Percentiles rank a stretch among this genome's conserved stretches.
These are phyloP conservation scores for Cladosporium sp. DNA, from an alignment of 2,329 filamentous ascomycete genomes.

Conservation along the genomic window DNA sequence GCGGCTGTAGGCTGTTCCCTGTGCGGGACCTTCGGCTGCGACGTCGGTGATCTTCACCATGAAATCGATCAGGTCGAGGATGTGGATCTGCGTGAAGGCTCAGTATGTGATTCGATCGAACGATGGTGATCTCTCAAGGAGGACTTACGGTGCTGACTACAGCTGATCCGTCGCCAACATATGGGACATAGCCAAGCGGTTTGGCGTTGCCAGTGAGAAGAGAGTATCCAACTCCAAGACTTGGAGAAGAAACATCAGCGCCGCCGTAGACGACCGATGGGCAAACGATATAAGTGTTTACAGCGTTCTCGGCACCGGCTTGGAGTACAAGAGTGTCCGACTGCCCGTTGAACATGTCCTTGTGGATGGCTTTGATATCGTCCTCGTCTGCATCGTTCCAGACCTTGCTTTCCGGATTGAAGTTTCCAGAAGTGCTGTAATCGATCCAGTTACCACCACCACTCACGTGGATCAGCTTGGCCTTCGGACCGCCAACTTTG, in stretches of 20 bases:
- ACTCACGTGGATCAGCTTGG: constrained; percentile 12
- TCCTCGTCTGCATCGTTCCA: constrained; percentile 19
- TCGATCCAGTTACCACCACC: constrained; percentile 16
- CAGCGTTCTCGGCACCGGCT: constrained; percentile 2
- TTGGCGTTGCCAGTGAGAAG: constrained; percentile 15
- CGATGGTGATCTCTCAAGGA: background rate
- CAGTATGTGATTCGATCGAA: background rate
- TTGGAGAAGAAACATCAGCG: background rate
- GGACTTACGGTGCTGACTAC: constrained; percentile 12
- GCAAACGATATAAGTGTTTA: constrained; percentile 16
- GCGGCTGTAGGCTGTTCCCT: constrained; percentile 11
- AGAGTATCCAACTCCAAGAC: constrained; percentile 9
- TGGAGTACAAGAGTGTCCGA: constrained; percentile 17
- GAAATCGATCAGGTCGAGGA: constrained; percentile 12
- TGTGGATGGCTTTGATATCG: constrained; percentile 23
- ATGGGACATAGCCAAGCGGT: constrained; percentile 16
- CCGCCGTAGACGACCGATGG: constrained; percentile 14
- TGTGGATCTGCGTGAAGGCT: background rate
- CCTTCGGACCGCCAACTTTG: background rate
- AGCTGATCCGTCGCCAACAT: constrained; percentile 11
- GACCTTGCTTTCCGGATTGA: constrained; percentile 16
- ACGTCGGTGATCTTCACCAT: constrained; percentile 5
- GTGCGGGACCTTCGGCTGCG: constrained; percentile 7
- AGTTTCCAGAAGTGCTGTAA: constrained; percentile 15
- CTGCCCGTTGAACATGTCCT: constrained; percentile 22